Conservation (phyloP, 1,284 basidiomycete species). For the Leccinum proliferum region DNA sequence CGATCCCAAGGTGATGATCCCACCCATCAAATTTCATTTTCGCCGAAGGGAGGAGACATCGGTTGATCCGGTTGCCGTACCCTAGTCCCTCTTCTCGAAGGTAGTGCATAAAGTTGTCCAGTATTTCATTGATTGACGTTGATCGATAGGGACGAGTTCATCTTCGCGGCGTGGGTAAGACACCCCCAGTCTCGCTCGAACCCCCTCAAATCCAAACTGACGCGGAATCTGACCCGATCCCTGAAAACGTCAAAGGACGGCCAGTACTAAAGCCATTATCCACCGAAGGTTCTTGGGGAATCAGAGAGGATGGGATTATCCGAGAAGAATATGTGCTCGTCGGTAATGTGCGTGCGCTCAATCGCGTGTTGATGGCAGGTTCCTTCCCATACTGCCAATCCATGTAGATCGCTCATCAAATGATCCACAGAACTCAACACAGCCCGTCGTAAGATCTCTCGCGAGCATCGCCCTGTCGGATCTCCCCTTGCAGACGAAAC, state of each 20-base stretch:
- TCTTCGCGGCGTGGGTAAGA: slow-evolving; percentile 1
- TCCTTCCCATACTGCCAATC: neutral
- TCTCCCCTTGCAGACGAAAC: slow-evolving; percentile 42
- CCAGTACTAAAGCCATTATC: slow-evolving; percentile 35
- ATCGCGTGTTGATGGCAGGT: slow-evolving; percentile 68
- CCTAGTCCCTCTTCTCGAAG: slow-evolving; percentile 15
- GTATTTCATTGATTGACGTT: neutral
- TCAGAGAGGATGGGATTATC: slow-evolving; percentile 74
- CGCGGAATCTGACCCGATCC: slow-evolving; percentile 3
- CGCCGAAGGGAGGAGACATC: slow-evolving; percentile 31
- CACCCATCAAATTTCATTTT: slow-evolving; percentile 73
- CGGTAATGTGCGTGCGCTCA: slow-evolving; percentile 67
- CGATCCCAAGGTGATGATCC: slow-evolving; percentile 72
- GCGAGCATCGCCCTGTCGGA: slow-evolving; percentile 44
- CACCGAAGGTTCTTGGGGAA: slow-evolving; percentile 68
- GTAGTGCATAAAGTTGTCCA: slow-evolving; percentile 8
- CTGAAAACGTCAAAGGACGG: slow-evolving; percentile 14
- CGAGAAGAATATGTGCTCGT: slow-evolving; percentile 76
- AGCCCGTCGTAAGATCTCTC: slow-evolving; percentile 51
- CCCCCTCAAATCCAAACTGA: slow-evolving; percentile 12
- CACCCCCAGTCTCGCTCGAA: slow-evolving; percentile 9
- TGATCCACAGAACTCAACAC: slow-evolving; percentile 52
- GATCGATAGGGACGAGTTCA: slow-evolving; percentile 9
- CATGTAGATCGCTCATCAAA: slow-evolving; percentile 8
- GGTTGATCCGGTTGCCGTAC: slow-evolving; percentile 10